Evolutionary conservation across 202 grass and related monocot genomes (phyloP).

Genomic region (Hordeum pubiflorum): DNA sequence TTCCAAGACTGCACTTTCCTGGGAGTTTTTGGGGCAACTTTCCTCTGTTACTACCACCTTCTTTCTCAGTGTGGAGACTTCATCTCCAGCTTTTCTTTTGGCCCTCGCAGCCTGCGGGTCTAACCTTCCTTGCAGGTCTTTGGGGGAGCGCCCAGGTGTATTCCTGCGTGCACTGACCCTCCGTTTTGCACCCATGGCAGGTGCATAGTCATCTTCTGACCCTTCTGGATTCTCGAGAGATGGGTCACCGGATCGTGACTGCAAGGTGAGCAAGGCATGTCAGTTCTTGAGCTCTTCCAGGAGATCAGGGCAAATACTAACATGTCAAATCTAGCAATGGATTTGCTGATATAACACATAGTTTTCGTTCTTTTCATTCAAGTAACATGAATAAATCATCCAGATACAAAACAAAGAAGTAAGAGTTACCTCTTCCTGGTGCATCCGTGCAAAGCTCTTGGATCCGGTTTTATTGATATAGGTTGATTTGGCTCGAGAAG

Average conservation of each 20-base stretch:
- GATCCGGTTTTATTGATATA: slow-evolving; percentile 22
- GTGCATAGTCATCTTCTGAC: not conserved
- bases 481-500: not conserved
- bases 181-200: not conserved
- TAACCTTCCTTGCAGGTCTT: not conserved
- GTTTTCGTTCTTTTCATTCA: slow-evolving; percentile 22
- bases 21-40: not conserved
- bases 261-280: not conserved
- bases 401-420: slow-evolving; percentile 4
- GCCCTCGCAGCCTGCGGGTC: slow-evolving; percentile 13
- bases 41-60: slow-evolving; percentile 28
- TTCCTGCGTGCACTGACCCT: not conserved
- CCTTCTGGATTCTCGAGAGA: not conserved
- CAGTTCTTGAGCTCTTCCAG: not conserved
- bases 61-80: slow-evolving; percentile 22
- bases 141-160: not conserved
- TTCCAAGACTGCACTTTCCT: not conserved
- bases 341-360: not conserved
- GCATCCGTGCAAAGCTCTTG: slow-evolving; percentile 44
- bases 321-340: not conserved
- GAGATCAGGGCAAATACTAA: not conserved
- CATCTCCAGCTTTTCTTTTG: slow-evolving; percentile 24
- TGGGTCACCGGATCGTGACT: not conserved
- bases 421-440: slow-evolving; percentile 48
- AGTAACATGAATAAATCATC: slow-evolving; percentile 10